Conservation (phyloP, 1,284 basidiomycete species). For the Boletus mariae region DNA sequence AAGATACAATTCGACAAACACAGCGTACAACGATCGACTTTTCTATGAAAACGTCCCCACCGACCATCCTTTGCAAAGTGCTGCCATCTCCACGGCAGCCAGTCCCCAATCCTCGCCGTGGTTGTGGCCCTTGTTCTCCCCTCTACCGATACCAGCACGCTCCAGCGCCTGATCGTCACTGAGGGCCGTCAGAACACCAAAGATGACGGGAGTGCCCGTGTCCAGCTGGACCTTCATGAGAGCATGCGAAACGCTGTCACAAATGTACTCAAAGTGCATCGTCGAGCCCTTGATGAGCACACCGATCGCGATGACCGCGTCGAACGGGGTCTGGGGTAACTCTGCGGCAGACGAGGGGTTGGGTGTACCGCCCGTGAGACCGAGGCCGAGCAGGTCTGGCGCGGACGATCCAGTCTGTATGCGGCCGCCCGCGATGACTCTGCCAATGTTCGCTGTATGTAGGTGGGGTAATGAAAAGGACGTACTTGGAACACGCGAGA, state of each 20-base stretch:
- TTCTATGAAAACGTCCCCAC: constrained; percentile 61
- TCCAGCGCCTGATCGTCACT: constrained; percentile 94
- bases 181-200: constrained; percentile 92
- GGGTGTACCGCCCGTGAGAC: constrained; percentile 22
- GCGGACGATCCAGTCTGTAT: constrained; percentile 71
- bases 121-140: constrained; percentile 75
- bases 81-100: constrained; percentile 92
- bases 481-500: constrained; percentile 75
- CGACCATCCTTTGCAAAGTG: constrained; percentile 69
- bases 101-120: constrained; percentile 96
- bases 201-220: constrained; percentile 91
- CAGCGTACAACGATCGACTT: constrained; percentile 10
- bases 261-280: constrained; percentile 99
- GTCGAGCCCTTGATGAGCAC: constrained; percentile 96
- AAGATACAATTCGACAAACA: background rate
- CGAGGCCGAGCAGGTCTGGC: constrained; percentile 74
- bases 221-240: constrained; percentile 95
- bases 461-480: constrained; percentile 10
- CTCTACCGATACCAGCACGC: constrained; percentile 78
- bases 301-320: constrained; percentile 95
- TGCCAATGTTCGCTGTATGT: constrained; percentile 28
- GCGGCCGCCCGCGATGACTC: constrained; percentile 81
- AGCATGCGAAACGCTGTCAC: constrained; percentile 86
- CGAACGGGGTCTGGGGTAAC: constrained; percentile 69
- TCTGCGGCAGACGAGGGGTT: constrained; percentile 40